Evolutionary conservation across 1,284 basidiomycete species (phyloP), one percentile per base, ranked within the genome.

Genomic region (Rhodotorula sp.): DNA sequence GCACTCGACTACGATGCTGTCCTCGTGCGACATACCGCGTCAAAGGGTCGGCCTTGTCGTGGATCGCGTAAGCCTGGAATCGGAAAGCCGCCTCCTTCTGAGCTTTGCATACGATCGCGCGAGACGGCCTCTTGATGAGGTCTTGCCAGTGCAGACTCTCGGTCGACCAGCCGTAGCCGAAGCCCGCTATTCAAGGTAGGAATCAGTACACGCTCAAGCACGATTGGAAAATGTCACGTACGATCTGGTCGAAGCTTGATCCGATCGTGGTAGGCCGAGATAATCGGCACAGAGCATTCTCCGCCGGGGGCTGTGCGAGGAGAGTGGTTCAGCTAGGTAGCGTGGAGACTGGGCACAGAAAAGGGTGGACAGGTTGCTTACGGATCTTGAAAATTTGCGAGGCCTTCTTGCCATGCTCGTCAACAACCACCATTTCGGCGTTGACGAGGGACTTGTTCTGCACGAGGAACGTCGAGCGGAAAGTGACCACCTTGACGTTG

Each of bases 401-500:
- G 4, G 89, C 86, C 37, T 93, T 88, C 76, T 91, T 91, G 20
- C 93, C 93, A 57, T 68, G 68, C 86, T 84, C 87, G 77, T 97
- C 93, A 6, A 98, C 88, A 37, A 99, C 83, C 67, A 93, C 92
- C 78, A 99, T 83, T 82, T 99, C 96, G 76, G 98, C 83, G 2
- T 96, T 94, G 76, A 99, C 91, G 67, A 95, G 84, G 0, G 95
- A 96, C 71, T 88, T 83, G 81, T 99, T 99, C 80, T 95, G 90
- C 64, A 99, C 85, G 78, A 91, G 89, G 81, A 96, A 95, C 0
- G 93, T 93, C 0, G 96, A 99, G 53, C 95, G 86, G 76, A 99
- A 86, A 1, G 93, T 98, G 73, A 99, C 91, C 71, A 96, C 83
- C 83, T 99, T 99, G 80, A 96, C 90, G 78, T 95, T 98, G 80